A percentile compares a stretch with the other conserved stretches of the same genome.
These are phyloP conservation scores for Suillus hirtellus DNA, from an alignment of 768 basidiomycete species.

Conservation along the genomic window DNA sequence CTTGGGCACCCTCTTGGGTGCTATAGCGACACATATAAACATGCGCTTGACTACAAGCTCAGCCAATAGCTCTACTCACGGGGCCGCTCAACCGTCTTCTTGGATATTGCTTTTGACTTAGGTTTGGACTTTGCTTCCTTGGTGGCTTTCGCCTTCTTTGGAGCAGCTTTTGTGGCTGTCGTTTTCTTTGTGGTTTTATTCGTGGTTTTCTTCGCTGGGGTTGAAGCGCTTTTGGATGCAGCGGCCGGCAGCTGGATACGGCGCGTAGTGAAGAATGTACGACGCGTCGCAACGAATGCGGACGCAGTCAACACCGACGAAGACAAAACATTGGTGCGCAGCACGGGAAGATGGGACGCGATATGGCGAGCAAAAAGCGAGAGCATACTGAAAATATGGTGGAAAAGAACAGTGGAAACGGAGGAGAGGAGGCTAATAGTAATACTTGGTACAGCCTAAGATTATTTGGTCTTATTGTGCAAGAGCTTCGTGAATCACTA, in stretches of 20 bases:
- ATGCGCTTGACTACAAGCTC: not conserved
- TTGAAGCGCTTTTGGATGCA: slow-evolving; percentile 10
- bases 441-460: not conserved
- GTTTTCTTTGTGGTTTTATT: slow-evolving; percentile 14
- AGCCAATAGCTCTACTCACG: slow-evolving; percentile 17
- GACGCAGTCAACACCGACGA: slow-evolving; percentile 1
- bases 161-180: slow-evolving; percentile 7
- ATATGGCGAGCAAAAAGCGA: slow-evolving; percentile 20
- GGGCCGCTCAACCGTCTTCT: slow-evolving; percentile 13
- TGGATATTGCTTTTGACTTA: slow-evolving; percentile 10
- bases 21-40: not conserved
- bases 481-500: slow-evolving; percentile 6
- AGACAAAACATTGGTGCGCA: slow-evolving; percentile 5
- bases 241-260: slow-evolving; percentile 16
- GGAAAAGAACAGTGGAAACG: not conserved
- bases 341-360: not conserved
- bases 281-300: slow-evolving; percentile 20
- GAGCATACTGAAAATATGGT: slow-evolving; percentile 14
- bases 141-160: slow-evolving; percentile 9
- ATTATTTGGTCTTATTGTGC: slow-evolving; percentile 11
- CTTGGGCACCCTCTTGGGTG: slow-evolving; percentile 18
- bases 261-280: slow-evolving; percentile 28
- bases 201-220: not conserved
- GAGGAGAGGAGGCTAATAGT: not conserved
- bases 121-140: slow-evolving; percentile 13